Evolutionary conservation across 768 basidiomycete genomes (phyloP).

Genomic region (Auricularia auricula-judae): DNA sequence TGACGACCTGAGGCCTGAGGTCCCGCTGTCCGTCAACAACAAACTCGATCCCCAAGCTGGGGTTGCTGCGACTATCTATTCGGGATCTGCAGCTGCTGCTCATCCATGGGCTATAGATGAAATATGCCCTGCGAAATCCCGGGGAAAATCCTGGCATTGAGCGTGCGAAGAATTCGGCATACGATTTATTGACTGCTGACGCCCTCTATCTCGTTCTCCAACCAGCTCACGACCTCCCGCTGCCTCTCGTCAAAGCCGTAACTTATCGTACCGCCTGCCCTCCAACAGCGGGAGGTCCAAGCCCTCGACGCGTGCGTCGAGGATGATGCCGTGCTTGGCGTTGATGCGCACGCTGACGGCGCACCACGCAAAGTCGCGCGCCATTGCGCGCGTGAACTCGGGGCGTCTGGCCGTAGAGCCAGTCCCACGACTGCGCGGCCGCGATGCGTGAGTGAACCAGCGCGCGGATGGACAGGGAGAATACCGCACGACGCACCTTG

Average conservation of each 20-base stretch:
- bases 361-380: conserved; percentile 28
- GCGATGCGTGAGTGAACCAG: background rate
- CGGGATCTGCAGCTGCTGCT: too few species aligned
- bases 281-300: background rate
- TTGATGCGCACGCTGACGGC: conserved; percentile 31
- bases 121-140: too few species aligned
- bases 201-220: background rate
- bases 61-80: too few species aligned
- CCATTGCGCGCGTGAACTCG: conserved; percentile 65
- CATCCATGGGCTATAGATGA: too few species aligned
- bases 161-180: too few species aligned
- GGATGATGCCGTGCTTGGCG: conserved; percentile 58
- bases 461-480: conserved; percentile 21
- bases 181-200: too few species aligned
- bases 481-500: too few species aligned
- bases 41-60: too few species aligned
- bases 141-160: too few species aligned
- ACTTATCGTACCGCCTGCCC: background rate
- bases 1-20: too few species aligned
- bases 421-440: conserved; percentile 68
- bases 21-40: too few species aligned
- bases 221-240: background rate
- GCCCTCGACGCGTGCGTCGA: conserved; percentile 6
- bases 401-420: conserved; percentile 88
- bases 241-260: background rate